Evolutionary conservation across 352 stramenopile species (phyloP), one percentile per base, ranked within the genome.

Genomic region (Blastocystis sp.): DNA sequence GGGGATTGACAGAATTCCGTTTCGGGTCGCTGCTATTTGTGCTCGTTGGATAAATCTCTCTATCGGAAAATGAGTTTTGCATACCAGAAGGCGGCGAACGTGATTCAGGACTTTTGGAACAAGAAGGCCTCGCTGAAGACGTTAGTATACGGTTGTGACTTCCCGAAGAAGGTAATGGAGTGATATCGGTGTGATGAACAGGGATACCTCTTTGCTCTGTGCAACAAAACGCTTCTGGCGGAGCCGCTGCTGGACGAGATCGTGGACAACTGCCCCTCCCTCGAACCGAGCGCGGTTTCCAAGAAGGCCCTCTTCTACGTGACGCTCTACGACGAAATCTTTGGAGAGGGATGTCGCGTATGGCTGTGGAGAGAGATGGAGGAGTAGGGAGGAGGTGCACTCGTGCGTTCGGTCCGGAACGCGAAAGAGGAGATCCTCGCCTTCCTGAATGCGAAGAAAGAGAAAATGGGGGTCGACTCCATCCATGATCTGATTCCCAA

Each of bases 111-210:
- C 6, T 84, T 84, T 40, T 84, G 72, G 72, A 36, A 84, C n/a
- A 44, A 51, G 14, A 90, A 92, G 77, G 92, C 91, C 72, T 91
- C 91, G 0, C 90, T 94, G 87, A 94, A 94, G 89, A 92, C 89
- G 51, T 89, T 94, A 46, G 90, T 91, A 69, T 94, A 94, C 61
- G 40, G 42, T 6, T 76, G 32, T 4, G 24, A 6, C 9, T 76
- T 24, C 53, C 89, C 90, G 7, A 91, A 94, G 24, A 90, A 91
- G 24, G 91, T 93, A 71, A 84, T 90, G 77, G 90, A 93, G 87
- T 93, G 93, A 81, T 90, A 91, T 84, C 93, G 89, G 88, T 94
- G 90, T 29, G 93, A 93, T 87, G 88, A 94, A 24, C 91, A 94
- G 34, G 93, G 92, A 71, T 91, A 94, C 88, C 53, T 76, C 32